Percentiles rank a stretch among this genome's conserved stretches.
Conservation (phyloP, 441 rosid species). For the Euphorbia celastroides region DNA sequence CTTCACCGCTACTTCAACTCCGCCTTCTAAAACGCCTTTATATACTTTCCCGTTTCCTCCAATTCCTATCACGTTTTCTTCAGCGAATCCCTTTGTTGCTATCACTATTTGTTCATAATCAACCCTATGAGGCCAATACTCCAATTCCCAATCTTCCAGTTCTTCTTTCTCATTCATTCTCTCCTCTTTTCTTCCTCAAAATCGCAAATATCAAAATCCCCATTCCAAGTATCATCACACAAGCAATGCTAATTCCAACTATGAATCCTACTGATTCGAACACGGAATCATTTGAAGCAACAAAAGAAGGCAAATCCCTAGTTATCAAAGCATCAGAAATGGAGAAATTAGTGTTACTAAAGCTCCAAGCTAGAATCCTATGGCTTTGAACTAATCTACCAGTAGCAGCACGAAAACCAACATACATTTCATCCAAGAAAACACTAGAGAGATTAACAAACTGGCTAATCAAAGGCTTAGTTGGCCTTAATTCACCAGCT, state of each 20-base stretch:
- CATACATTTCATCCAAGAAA: slow-evolving; percentile 53
- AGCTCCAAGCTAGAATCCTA: slow-evolving; percentile 63
- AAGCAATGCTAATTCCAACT: slow-evolving; percentile 33
- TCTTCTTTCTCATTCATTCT: slow-evolving; percentile 40
- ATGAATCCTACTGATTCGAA: slow-evolving; percentile 43
- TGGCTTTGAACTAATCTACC: slow-evolving; percentile 50
- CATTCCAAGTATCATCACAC: slow-evolving; percentile 29
- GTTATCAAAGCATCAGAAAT: slow-evolving; percentile 48
- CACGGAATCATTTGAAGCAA: slow-evolving; percentile 37
- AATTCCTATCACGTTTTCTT: slow-evolving; percentile 56
- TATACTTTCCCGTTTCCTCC: slow-evolving; percentile 77
- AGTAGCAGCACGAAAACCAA: slow-evolving; percentile 61
- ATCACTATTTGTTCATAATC: slow-evolving; percentile 46
- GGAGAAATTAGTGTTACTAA: slow-evolving; percentile 45
- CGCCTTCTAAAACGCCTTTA: slow-evolving; percentile 54
- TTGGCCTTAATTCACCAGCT: slow-evolving; percentile 37
- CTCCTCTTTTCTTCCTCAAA: slow-evolving; percentile 34
- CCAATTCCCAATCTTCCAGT: slow-evolving; percentile 80
- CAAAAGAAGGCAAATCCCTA: slow-evolving; percentile 59
- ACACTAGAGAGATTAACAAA: slow-evolving; percentile 42
- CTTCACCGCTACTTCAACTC: slow-evolving; percentile 61
- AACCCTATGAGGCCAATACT: slow-evolving; percentile 81
- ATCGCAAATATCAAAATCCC: slow-evolving; percentile 28
- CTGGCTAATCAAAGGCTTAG: slow-evolving; percentile 36
- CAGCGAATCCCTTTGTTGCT: slow-evolving; percentile 47